Percentiles rank a stretch among this genome's conserved stretches.
phyloP scores from a whole-genome alignment of 768 basidiomycete species.

The Macrolepiota dolichaula region DNA sequence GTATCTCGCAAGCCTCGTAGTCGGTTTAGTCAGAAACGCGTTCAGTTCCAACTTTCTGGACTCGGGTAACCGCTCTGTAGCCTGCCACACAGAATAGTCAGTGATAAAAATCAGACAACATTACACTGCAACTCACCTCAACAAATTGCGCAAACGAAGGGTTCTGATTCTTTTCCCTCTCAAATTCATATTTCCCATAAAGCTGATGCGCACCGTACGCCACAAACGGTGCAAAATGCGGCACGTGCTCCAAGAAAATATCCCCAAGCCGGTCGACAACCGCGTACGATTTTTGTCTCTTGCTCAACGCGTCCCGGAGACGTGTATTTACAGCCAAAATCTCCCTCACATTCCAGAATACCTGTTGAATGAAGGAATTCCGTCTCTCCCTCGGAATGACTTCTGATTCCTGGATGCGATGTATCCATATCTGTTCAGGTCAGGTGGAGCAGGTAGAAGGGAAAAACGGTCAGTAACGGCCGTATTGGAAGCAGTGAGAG shows the following conservation, averaged over 20 bases:
- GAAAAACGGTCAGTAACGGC: constrained; percentile 6
- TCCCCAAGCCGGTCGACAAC: constrained; percentile 93
- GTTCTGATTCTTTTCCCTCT: constrained; percentile 95
- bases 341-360: constrained; percentile 97
- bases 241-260: constrained; percentile 82
- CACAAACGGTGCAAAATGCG: constrained; percentile 90
- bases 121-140: constrained; percentile 60
- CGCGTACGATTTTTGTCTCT: constrained; percentile 92
- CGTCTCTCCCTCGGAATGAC: constrained; percentile 76
- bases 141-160: constrained; percentile 92
- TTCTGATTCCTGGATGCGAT: constrained; percentile 70
- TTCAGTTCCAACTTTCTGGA: constrained; percentile 96
- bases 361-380: constrained; percentile 85
- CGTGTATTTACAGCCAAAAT: constrained; percentile 89
- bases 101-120: not conserved
- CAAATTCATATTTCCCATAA: constrained; percentile 98
- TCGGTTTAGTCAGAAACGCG: constrained; percentile 97
- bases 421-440: constrained; percentile 74
- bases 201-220: constrained; percentile 95
- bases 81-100: constrained; percentile 26
- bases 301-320: constrained; percentile 90
- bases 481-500: constrained; percentile 1
- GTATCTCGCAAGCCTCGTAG: constrained; percentile 95
- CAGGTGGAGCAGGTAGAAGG: not conserved
- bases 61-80: constrained; percentile 89